Base-by-base conservation (phyloP, 768 basidiomycete species). In the Xerocomellus intermedius region DNA sequence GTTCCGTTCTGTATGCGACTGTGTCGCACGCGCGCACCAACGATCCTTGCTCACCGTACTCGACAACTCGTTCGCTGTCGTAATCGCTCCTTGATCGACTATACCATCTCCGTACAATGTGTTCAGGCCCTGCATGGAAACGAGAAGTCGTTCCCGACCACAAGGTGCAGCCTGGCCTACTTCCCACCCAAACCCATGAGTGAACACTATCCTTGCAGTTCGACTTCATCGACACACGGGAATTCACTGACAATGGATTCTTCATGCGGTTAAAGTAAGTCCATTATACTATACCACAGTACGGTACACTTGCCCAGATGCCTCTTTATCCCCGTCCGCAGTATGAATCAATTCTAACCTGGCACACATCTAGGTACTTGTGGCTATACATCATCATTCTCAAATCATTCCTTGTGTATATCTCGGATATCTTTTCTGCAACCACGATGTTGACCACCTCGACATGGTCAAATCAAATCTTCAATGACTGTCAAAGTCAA, bases 371-470 rank as follows among this genome's bases (percentile, higher is more conserved):
- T 65, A 97, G 91, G 71, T 99, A 98, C 74, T 74, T 95, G 53
- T 94, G 91, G 86, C 75, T 96, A 52, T 98, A 97, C 75, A 77
- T 95, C 73, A 80, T 94, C 66, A 85, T 98, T 52, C 83, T 97
- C 79, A 98, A 97, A 73, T 93, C 91, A 32, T 89, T 98, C 77
- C 84, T 94, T 52, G 96, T 99, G 73, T 97, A 98, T 75, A 79
- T 95, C 57, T 90, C 91, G 73, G 97, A 99, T 82, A 94, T 98
- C 71, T 99, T 95, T 77, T 94, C 96, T 36, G 94, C 93, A 58
- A 83, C 93, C 58, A 97, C 96, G 63, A 94, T 98, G 90, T 89
- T 98, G 74, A 86, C 89, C 24, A 94, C 94, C 21, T 79, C 82
- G 38, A 80, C 83, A 33, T 99, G 96, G 96, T 86, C 91, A 52